phyloP scores from a whole-genome alignment of 2,329 filamentous ascomycete genomes.

The Nigrospora sphaerica region DNA sequence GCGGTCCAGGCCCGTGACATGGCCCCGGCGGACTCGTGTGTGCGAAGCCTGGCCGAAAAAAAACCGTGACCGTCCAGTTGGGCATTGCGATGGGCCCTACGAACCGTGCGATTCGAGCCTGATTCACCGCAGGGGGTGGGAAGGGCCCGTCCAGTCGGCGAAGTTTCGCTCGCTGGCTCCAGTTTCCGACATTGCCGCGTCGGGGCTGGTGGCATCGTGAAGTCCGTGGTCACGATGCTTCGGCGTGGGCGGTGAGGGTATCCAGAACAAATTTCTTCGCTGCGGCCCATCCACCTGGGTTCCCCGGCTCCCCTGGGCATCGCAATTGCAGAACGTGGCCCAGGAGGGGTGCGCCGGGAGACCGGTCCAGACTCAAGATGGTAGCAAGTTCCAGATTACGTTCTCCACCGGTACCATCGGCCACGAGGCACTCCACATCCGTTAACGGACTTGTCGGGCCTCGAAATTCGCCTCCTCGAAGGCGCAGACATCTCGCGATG shows the following conservation, averaged over 20 bases:
- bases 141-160: not conserved
- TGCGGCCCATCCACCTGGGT: not conserved
- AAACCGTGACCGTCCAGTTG: no score
- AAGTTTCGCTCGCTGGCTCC: not conserved
- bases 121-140: no score
- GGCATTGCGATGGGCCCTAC: no score
- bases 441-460: constrained; percentile 2
- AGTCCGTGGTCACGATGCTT: not conserved
- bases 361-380: constrained; percentile 1
- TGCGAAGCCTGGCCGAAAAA: no score
- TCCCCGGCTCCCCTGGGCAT: not conserved
- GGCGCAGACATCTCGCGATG: not conserved
- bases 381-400: not conserved
- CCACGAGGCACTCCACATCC: constrained; percentile 1
- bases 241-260: constrained; percentile 1
- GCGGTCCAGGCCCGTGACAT: no score
- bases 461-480: not conserved
- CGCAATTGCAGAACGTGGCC: constrained; percentile 1
- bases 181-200: not conserved
- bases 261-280: not conserved
- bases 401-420: not conserved
- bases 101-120: no score
- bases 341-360: not conserved
- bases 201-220: constrained; percentile 1
- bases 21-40: no score